Evolutionary conservation across 1,284 basidiomycete genomes (phyloP), one percentile per base, ranked within the genome.

Genomic region (Neolentinus lepideus): DNA sequence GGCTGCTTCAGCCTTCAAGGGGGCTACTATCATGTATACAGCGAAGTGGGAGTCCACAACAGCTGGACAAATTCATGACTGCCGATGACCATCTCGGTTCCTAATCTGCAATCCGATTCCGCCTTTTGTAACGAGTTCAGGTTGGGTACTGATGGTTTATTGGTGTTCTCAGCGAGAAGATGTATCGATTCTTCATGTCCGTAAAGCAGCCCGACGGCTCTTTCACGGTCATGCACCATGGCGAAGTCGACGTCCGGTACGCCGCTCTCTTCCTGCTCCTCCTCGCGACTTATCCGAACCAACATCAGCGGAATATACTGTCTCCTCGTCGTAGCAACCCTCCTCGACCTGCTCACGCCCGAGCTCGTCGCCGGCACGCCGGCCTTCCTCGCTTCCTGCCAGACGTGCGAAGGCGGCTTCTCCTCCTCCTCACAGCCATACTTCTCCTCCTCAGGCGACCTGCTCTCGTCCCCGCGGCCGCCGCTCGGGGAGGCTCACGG

Each of bases 341-440:
- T 92, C 2, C 75, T 92, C 38, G 83, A 98, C 61, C 73, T 99
- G 31, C 72, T 96, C 50, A 98, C 96, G 0, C 92, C 94, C 0
- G 90, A 92, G 60, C 84, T 99, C 19, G 76, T 96, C 1, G 69
- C 68, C n/a, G 83, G 83, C 1, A 80, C 80, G 0, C 75, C 84
- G 1, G 76, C 71, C 10, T 90, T 88, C 70, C 70, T 90, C 52
- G 80, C 78, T 1, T 89, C 87, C 10, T 98, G 94, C 66, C 97
- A 99, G 71, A 99, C 95, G 0, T 99, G 96, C 72, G 97, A 99
- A 72, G 97, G 97, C 35, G 96, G 97, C 0, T 95, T 99, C 65
- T 82, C 94, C 0, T 91, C 89, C 2, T 79, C 92, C 0, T 90
- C 92, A 0, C 86, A 91, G 54, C 85, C 90, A 0, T 82, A 79